Evolutionary conservation across 805 yeast genomes (phyloP).

Genomic region (Phaffomyces thermotolerans): DNA sequence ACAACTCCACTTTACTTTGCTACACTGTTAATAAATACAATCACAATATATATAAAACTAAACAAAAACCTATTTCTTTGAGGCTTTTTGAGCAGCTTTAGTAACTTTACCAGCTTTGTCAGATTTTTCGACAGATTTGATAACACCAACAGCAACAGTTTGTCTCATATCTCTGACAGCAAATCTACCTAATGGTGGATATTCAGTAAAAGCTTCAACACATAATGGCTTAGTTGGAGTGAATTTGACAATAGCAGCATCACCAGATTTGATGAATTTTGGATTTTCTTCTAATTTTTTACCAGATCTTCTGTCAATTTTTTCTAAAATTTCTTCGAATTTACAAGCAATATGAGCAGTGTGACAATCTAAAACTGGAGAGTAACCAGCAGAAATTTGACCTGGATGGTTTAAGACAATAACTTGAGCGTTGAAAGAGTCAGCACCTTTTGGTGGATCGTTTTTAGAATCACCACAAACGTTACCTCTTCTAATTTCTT

Average conservation of each 20-base stretch:
- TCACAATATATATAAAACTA: background rate
- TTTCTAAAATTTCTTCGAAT: constrained; percentile 98
- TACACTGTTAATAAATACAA: background rate
- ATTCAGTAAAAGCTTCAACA: constrained; percentile 91
- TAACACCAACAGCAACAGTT: constrained; percentile 99
- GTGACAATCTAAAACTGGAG: constrained; percentile 90
- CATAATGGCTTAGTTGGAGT: constrained; percentile 90
- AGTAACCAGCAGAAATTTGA: constrained; percentile 88
- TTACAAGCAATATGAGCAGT: constrained; percentile 72
- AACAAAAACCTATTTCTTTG: constrained; percentile 19
- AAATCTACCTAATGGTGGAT: constrained; percentile 98
- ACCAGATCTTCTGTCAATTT: constrained; percentile 96
- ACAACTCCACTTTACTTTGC: too few species aligned
- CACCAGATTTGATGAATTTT: constrained; percentile 93
- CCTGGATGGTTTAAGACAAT: constrained; percentile 92
- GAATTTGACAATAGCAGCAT: constrained; percentile 89
- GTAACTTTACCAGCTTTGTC: constrained; percentile 88
- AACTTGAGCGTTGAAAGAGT: constrained; percentile 93
- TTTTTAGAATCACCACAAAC: constrained; percentile 91
- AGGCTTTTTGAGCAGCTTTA: constrained; percentile 69
- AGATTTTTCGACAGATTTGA: constrained; percentile 89
- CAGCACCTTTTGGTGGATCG: constrained; percentile 91
- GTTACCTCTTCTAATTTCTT: constrained; percentile 92
- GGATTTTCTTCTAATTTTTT: constrained; percentile 87
- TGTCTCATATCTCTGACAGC: constrained; percentile 99